Evolutionary conservation across 1,284 basidiomycete species (phyloP).

Genomic region (Ceratobasidium sp.): DNA sequence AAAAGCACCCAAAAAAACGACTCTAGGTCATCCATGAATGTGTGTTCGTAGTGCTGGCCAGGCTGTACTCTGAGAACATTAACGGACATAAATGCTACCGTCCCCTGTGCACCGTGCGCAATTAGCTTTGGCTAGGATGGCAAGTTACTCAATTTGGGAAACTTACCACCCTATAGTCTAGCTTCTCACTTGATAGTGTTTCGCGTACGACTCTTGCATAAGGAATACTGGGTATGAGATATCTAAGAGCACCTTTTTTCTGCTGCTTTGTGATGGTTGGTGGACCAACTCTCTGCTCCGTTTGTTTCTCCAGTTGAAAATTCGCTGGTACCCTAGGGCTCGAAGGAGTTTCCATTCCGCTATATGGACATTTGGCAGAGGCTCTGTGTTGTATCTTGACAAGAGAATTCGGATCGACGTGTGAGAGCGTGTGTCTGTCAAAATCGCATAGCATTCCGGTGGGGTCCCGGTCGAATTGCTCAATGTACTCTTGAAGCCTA

Average conservation of each 20-base stretch:
- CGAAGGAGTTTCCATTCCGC: no score
- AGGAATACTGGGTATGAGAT: no score
- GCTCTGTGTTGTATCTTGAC: no score
- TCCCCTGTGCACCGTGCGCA: not conserved
- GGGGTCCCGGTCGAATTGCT: not conserved
- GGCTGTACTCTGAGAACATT: not conserved
- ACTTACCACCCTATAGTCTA: conserved; percentile 26
- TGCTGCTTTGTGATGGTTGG: no score
- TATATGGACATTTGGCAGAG: no score
- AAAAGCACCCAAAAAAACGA: conserved; percentile 31
- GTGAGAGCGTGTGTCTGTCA: not conserved
- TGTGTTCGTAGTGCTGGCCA: conserved; percentile 2
- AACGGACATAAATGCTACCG: no score
- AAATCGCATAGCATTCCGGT: conserved; percentile 16
- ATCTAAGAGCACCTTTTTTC: no score
- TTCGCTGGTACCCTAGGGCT: no score
- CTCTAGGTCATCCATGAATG: conserved; percentile 26
- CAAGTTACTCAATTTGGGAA: not conserved
- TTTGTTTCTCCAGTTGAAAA: no score
- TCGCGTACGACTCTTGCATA: no score
- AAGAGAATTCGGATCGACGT: no score
- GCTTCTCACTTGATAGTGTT: not conserved
- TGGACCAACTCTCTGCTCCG: no score
- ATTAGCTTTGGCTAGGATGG: not conserved
- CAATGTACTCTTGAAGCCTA: not conserved